Evolutionary conservation across 1,284 basidiomycete genomes (phyloP).

Genomic region (Trichosporon ovoides): DNA sequence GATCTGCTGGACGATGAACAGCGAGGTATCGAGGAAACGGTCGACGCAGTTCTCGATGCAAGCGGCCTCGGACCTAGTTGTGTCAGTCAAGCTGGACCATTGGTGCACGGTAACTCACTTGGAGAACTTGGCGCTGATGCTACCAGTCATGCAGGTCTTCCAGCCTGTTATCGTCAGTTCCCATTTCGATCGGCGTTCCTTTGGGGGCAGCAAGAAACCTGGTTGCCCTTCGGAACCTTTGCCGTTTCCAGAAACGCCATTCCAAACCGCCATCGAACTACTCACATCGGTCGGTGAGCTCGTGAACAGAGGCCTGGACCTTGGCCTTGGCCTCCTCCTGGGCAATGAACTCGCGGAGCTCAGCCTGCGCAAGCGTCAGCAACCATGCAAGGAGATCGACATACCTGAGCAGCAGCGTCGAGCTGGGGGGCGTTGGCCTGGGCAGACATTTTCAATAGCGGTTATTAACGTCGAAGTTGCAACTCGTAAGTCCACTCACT

Average conservation of each 20-base stretch:
- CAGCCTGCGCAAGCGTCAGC: conserved; percentile 57
- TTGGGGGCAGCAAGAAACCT: too few species aligned
- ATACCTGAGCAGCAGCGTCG: conserved; percentile 68
- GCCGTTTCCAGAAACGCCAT: too few species aligned
- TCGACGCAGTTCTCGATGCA: conserved; percentile 91
- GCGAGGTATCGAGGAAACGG: conserved; percentile 86
- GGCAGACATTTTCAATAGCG: conserved; percentile 11
- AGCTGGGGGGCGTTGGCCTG: conserved; percentile 50
- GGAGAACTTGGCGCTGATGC: conserved; percentile 78
- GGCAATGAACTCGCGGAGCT: conserved; percentile 76
- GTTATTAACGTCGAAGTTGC: not conserved
- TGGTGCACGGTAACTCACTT: conserved; percentile 50
- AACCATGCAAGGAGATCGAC: conserved; percentile 17
- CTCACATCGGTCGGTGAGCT: conserved; percentile 48
- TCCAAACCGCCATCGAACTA: not conserved
- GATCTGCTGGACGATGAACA: conserved; percentile 77
- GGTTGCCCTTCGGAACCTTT: too few species aligned
- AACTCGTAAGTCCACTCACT: not conserved
- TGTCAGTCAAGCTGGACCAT: not conserved
- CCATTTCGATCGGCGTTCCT: too few species aligned
- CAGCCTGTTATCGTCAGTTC: conserved; percentile 6
- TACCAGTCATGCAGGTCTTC: conserved; percentile 73
- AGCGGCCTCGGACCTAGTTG: conserved; percentile 59
- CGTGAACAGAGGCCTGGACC: conserved; percentile 58
- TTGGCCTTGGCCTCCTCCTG: conserved; percentile 80